Conservation (phyloP, 352 stramenopile genomes). For the Pythium catenulatum region DNA sequence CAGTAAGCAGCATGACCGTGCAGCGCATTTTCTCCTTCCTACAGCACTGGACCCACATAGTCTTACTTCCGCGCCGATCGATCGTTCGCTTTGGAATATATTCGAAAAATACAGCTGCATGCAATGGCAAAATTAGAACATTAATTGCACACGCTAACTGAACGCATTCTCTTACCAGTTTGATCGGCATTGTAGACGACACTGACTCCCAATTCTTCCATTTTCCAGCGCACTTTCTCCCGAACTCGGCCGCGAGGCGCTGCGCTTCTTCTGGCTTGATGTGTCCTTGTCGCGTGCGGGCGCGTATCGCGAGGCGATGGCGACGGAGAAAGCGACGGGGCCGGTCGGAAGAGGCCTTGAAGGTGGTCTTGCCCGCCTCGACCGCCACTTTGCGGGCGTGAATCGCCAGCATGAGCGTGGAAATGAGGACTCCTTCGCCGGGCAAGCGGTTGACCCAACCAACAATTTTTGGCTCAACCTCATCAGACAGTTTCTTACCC, state of each 20-base stretch:
- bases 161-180: slow-evolving; percentile 49
- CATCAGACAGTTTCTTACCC: no score
- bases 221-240: neutral
- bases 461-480: neutral
- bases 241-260: neutral
- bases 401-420: neutral
- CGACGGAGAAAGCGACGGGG: neutral
- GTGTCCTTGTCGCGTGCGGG: neutral
- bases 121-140: no score
- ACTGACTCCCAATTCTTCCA: neutral
- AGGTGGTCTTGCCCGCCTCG: neutral
- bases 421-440: neutral
- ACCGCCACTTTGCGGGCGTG: neutral
- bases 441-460: neutral
- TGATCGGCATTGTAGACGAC: slow-evolving; percentile 24
- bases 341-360: neutral
- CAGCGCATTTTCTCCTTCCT: slow-evolving; percentile 40
- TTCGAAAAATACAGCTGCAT: neutral
- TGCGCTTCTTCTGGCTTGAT: neutral
- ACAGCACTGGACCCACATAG: slow-evolving; percentile 44
- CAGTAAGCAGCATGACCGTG: slow-evolving; percentile 41
- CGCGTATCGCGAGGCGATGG: neutral
- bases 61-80: slow-evolving; percentile 3
- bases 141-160: neutral
- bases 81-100: neutral